Base-by-base conservation (phyloP, 805 yeast species). In the Ogataea henricii region DNA sequence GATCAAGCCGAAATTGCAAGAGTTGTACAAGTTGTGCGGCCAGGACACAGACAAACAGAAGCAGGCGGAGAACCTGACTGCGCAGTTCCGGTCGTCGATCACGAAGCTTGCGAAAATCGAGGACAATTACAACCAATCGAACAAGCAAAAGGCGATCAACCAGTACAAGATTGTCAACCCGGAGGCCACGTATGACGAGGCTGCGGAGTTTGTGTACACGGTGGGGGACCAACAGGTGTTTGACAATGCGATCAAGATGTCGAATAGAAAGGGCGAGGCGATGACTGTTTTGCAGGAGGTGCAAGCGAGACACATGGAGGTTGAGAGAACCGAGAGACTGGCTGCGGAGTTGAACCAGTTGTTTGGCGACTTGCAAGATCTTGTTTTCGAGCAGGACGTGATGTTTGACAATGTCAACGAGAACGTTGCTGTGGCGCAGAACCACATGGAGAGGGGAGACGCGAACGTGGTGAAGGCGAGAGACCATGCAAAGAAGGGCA, bases 331-430 rank as follows among this genome's bases (percentile, higher is more conserved):
- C 70, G 98, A 92, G 71, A 84, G 89, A 72, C 86, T 96, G 50
- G 90, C 94, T 87, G 89, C 92, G 30, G 99, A 94, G 71, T 81
- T 94, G 70, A 88, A 95, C 35, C 96, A 89, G 73, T 80, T 94
- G 66, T 90, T 94, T 76, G 87, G 86, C 63, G 98, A 94, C 66
- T 89, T 94, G 94, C 97, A 94, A 71, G 88, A 88, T 64, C 76
- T 94, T 71, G 97, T 92, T 40, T 89, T 92, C 58, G 96, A 91
- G 71, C 98, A 94, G 74, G 96, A 91, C 69, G 89, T 82, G 58
- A 83, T 86, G 52, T 84, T 94, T 57, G 87, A 85, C 64, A 87
- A 83, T 63, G 82, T 89, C 55, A 90, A 90, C 65, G 82, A 87
- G 57, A 85, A 88, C 60, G 87, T 91, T 52, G 82, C 74, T 50